Percentiles rank a stretch among this genome's conserved stretches.
phyloP scores from a whole-genome alignment of 306 rosid genomes.

The Gastrolobium villosum region DNA sequence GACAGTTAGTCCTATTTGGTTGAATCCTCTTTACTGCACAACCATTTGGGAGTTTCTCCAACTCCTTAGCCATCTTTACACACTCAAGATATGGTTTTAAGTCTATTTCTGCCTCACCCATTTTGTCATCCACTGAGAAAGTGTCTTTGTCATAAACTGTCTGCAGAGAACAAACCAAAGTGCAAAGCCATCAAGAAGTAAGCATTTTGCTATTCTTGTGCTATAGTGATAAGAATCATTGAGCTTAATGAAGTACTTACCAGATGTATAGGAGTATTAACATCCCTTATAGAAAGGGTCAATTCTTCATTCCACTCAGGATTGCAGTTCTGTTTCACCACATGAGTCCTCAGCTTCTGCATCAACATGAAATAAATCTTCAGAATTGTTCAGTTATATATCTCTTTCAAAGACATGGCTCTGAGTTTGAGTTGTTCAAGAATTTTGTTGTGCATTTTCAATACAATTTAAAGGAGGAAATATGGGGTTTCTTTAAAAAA shows the following conservation, averaged over 20 bases:
- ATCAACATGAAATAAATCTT: slow-evolving; percentile 14
- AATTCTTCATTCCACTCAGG: slow-evolving; percentile 90
- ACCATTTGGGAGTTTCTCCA: slow-evolving; percentile 70
- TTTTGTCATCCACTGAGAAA: slow-evolving; percentile 71
- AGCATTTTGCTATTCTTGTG: neutral
- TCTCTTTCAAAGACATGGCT: neutral
- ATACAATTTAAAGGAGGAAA: neutral
- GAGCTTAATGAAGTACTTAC: slow-evolving; percentile 51
- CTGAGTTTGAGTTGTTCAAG: neutral
- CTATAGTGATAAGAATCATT: neutral
- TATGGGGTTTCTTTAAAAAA: neutral
- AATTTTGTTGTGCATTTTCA: neutral
- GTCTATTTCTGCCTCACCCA: slow-evolving; percentile 91
- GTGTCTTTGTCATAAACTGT: slow-evolving; percentile 80
- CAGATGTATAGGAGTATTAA: slow-evolving; percentile 61
- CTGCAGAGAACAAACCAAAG: slow-evolving; percentile 48
- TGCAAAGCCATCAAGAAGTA: slow-evolving; percentile 23
- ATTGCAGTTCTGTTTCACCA: slow-evolving; percentile 64
- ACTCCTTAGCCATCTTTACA: slow-evolving; percentile 61
- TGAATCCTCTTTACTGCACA: slow-evolving; percentile 67
- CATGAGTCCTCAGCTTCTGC: slow-evolving; percentile 76
- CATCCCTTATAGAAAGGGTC: slow-evolving; percentile 67
- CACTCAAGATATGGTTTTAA: slow-evolving; percentile 69
- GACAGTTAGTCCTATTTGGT: slow-evolving; percentile 64
- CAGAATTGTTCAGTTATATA: neutral